Base-by-base conservation (phyloP, 768 basidiomycete genomes). In the Phlebiopsis flavidoalba region DNA sequence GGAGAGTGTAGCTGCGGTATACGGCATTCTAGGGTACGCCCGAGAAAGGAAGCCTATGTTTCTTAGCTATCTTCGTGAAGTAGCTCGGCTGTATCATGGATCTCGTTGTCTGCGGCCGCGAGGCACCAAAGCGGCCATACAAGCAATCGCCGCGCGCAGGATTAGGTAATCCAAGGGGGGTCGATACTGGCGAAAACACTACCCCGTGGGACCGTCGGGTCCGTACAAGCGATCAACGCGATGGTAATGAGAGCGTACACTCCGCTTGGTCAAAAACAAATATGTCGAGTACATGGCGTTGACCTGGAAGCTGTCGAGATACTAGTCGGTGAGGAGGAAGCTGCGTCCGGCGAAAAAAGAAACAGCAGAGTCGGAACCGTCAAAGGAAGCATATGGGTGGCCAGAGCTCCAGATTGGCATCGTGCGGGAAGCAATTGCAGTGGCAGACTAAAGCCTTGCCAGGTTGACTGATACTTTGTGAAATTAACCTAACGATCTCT, bases 331-430 rank as follows among this genome's bases (percentile, higher is more conserved):
- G 60, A 60, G 35, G 33, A 40, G 8, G 22, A 53, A 10, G 48
- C 55, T 47, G 47, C 36, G 48, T 11, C 61, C 57, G 24, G 43
- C 26, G 12, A 19, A 7, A 14, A n/a, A 53, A 22, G 5, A 51
- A 40, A 3, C 21, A 53, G 11, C 62, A 67, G 24, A 56, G 80
- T 58, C 54, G 35, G 76, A 73, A 24, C n/a, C 37, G 15, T 8
- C 24, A n/a, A 12, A 55, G 24, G 84, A 86, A 63, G 73, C 81
- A 5, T 91, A 86, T 70, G 97, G 97, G 4, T 98, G 96, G 96
- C 89, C 95, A 2, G 93, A 95, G 71, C 77, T 99, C 45, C 96
- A 97, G 76, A 84, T 98, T 17, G 94, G 93, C 22, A 85, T 95
- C n/a, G 80, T 98, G 21, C 83, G 93, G 40, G 97, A 98, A 71